Evolutionary conservation across 768 basidiomycete genomes (phyloP).

Genomic region (Cantharellus cinnabarinus): DNA sequence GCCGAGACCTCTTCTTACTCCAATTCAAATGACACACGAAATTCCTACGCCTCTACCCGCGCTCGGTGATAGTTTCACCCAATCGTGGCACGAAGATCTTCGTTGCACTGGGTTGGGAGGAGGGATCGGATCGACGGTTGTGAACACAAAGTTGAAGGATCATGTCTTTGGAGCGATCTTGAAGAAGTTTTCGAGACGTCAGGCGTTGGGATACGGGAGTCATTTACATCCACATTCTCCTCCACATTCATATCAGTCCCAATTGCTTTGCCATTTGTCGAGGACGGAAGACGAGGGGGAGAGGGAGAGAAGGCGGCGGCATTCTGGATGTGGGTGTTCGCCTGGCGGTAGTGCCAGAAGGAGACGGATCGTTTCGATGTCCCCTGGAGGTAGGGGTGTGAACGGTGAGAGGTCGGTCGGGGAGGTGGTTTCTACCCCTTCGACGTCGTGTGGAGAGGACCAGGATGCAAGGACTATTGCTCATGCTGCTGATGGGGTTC

Average conservation of each 20-base stretch:
- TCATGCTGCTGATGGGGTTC: too few species aligned
- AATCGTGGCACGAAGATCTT: too few species aligned
- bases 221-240: too few species aligned
- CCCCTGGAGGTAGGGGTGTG: neutral
- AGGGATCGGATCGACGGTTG: slow-evolving; percentile 79
- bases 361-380: neutral
- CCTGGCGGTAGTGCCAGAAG: neutral
- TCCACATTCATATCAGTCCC: too few species aligned
- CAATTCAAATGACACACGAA: too few species aligned
- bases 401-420: neutral
- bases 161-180: slow-evolving; percentile 86
- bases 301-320: slow-evolving; percentile 15
- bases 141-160: slow-evolving; percentile 87
- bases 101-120: slow-evolving; percentile 36
- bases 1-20: too few species aligned
- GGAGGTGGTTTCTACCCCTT: too few species aligned
- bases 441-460: too few species aligned
- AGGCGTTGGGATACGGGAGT: slow-evolving; percentile 11
- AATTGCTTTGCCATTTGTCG: slow-evolving; percentile 7
- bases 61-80: too few species aligned
- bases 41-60: too few species aligned
- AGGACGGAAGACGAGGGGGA: slow-evolving; percentile 40
- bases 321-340: neutral
- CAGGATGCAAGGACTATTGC: too few species aligned
- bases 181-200: slow-evolving; percentile 32